Percentiles rank a stretch among this genome's conserved stretches.
These are phyloP conservation scores for Globisporangium lucens DNA, from an alignment of 352 stramenopile genomes.

Conservation along the genomic window DNA sequence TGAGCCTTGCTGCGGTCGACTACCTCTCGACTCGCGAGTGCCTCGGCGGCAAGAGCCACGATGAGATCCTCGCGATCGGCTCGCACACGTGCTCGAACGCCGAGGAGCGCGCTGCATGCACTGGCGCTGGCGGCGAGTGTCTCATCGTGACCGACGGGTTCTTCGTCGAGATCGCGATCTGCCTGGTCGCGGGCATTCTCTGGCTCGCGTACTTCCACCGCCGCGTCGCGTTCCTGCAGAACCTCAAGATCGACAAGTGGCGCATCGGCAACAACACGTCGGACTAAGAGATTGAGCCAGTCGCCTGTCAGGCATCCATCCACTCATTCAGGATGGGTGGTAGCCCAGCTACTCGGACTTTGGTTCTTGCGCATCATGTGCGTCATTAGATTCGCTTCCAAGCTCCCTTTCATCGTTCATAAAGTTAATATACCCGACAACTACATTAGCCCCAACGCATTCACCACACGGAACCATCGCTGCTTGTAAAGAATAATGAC, in stretches of 20 bases:
- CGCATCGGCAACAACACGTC: conserved; percentile 40
- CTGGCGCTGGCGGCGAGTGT: conserved; percentile 58
- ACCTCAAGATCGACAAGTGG: conserved; percentile 84
- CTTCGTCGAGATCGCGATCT: conserved; percentile 77
- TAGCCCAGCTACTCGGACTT: background rate
- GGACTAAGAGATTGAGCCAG: conserved; percentile 22
- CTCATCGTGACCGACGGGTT: conserved; percentile 79
- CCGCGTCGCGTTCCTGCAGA: conserved; percentile 67
- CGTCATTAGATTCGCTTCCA: background rate
- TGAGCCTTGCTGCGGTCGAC: conserved; percentile 81
- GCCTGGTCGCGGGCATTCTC: conserved; percentile 55
- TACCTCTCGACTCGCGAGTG: conserved; percentile 79
- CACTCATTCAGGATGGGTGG: background rate
- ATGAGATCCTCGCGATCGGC: conserved; percentile 70
- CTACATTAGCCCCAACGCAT: background rate
- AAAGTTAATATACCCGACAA: conserved; percentile 8
- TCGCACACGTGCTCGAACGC: conserved; percentile 78
- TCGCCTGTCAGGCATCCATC: background rate
- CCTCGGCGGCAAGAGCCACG: conserved; percentile 42
- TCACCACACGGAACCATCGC: background rate
- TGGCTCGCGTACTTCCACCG: conserved; percentile 74
- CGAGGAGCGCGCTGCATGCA: conserved; percentile 59
- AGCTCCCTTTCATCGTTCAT: background rate
- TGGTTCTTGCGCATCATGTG: background rate
- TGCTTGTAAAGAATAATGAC: background rate